These are phyloP conservation scores for Gossypium davidsonii DNA, from an alignment of 441 rosid species.

Conservation along the genomic window DNA sequence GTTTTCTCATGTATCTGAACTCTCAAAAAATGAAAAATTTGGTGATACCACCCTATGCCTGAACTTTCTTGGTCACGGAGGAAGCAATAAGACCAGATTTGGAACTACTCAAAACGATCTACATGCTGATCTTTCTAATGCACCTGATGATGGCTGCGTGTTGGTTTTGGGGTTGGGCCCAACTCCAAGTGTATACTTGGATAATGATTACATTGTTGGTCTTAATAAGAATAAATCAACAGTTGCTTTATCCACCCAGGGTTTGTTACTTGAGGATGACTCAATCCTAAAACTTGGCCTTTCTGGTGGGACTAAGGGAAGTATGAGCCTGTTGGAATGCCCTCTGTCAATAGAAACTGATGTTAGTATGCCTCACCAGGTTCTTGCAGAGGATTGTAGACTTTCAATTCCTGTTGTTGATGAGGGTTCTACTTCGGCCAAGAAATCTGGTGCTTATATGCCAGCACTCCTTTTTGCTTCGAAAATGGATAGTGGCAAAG, in stretches of 20 bases:
- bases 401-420: slow-evolving; percentile 54
- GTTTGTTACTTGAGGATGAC: slow-evolving; percentile 39
- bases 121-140: slow-evolving; percentile 36
- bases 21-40: slow-evolving; percentile 36
- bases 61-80: slow-evolving; percentile 48
- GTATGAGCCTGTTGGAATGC: slow-evolving; percentile 37
- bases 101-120: slow-evolving; percentile 29
- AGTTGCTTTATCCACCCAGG: slow-evolving; percentile 26
- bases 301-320: slow-evolving; percentile 45
- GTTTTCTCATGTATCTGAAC: slow-evolving; percentile 31
- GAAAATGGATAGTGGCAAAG: slow-evolving; percentile 31
- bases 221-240: slow-evolving; percentile 36
- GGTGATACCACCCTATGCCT: slow-evolving; percentile 71
- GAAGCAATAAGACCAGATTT: slow-evolving; percentile 32
- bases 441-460: slow-evolving; percentile 86
- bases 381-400: slow-evolving; percentile 28
- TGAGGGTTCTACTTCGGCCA: slow-evolving; percentile 90
- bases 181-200: slow-evolving; percentile 47
- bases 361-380: slow-evolving; percentile 21
- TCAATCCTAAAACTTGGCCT: slow-evolving; percentile 71
- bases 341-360: slow-evolving; percentile 39
- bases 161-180: slow-evolving; percentile 92
- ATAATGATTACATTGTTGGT: slow-evolving; percentile 30
- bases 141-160: slow-evolving; percentile 68
- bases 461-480: slow-evolving; percentile 76